Base-by-base conservation (phyloP, 495 filamentous ascomycete genomes). In the Aspergillus hancockii region DNA sequence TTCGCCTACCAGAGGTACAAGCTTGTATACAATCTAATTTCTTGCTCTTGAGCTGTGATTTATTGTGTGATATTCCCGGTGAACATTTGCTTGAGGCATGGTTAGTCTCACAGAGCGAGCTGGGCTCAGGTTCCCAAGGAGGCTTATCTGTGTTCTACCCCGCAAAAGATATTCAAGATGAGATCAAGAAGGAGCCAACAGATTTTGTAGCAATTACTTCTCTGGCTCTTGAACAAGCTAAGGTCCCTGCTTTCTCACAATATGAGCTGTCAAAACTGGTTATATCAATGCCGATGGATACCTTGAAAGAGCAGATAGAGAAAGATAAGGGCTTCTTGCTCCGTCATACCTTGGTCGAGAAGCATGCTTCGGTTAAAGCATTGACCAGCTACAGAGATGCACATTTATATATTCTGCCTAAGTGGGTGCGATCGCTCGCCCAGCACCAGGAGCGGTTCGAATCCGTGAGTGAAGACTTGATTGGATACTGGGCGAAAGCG, bases 401-500 rank as follows among this genome's bases (percentile, higher is more conserved):
- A 3, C 92, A 97, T 63, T 85, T 97, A 58, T 99, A 98, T 67
- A 81, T 98, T 63, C 89, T 98, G 62, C 94, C 94, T 0, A 84
- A 87, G 62, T 98, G 95, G 94, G 84, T 96, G 8, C 81, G 92
- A 62, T 85, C 92, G n/a, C 85, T 96, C 66, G 83, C 93, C 25
- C 80, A 79, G 52, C 77, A 76, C 25, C 93, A 98, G 61, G 88
- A 93, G 18, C 84, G 79, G 19, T 82, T 98, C 46, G 89, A 96
- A 53, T 93, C 85, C 41, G 84, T 99, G 54, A 88, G 89, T 52
- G 94, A 99, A 74, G 95, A 98, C 64, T 82, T 97, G 19, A 72
- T 99, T 18, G 94, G 93, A 12, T 96, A 88, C 87, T 96, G 92
- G 93, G 92, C 92, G 10, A 98, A 98, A 69, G 82, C 92, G 0